phyloP scores from a whole-genome alignment of 805 yeast species.

The Priceomyces carsonii region DNA sequence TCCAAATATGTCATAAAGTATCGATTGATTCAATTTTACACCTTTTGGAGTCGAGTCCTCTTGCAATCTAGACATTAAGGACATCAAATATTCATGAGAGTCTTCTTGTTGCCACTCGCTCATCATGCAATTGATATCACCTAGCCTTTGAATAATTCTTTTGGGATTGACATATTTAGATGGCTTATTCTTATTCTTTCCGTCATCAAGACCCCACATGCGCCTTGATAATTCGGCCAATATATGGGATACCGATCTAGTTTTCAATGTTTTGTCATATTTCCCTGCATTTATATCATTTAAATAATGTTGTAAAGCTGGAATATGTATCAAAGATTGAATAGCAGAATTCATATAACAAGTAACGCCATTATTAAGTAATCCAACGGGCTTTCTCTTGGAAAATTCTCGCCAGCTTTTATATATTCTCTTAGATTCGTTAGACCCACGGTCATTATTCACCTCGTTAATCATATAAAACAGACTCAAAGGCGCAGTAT shows the following conservation, averaged over 20 bases:
- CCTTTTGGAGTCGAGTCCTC: slow-evolving; percentile 94
- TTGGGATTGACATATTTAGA: slow-evolving; percentile 69
- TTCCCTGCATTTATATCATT: slow-evolving; percentile 61
- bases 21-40: slow-evolving; percentile 74
- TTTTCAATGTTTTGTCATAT: slow-evolving; percentile 44
- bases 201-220: slow-evolving; percentile 65
- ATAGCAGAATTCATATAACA: slow-evolving; percentile 96
- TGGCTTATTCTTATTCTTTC: slow-evolving; percentile 22
- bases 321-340: slow-evolving; percentile 86
- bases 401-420: slow-evolving; percentile 71
- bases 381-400: slow-evolving; percentile 64
- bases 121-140: slow-evolving; percentile 94
- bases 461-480: slow-evolving; percentile 63
- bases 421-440: slow-evolving; percentile 54
- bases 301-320: slow-evolving; percentile 85
- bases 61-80: slow-evolving; percentile 80
- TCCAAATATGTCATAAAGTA: slow-evolving; percentile 91
- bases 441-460: slow-evolving; percentile 62
- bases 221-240: slow-evolving; percentile 67
- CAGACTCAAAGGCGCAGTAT: slow-evolving; percentile 5
- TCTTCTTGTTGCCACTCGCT: slow-evolving; percentile 98
- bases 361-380: slow-evolving; percentile 90
- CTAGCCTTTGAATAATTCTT: slow-evolving; percentile 65
- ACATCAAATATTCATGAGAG: slow-evolving; percentile 96
- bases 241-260: slow-evolving; percentile 61